Percentiles rank a stretch among this genome's conserved stretches.
Conservation (phyloP, 2,329 filamentous ascomycete species). For the Trichoderma lentiforme region DNA sequence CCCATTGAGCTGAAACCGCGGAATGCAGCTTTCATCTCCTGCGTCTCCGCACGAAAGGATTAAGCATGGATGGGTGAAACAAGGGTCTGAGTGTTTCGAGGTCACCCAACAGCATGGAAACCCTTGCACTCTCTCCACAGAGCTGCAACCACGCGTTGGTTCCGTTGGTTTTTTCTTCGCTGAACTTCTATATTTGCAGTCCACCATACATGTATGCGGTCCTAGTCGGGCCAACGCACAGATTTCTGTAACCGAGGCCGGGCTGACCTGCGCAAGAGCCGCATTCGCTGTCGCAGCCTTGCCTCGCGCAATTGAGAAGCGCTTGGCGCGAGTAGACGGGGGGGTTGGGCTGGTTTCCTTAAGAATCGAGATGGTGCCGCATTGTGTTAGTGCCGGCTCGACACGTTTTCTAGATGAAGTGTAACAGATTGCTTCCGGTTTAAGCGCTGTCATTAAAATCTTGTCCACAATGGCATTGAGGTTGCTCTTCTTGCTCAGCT, state of each 20-base stretch:
- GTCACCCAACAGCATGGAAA: neutral
- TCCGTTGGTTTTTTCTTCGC: neutral
- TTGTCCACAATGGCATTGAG: neutral
- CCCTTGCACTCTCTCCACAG: neutral
- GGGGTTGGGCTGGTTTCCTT: neutral
- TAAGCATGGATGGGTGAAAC: neutral
- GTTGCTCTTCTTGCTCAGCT: neutral
- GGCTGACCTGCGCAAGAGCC: neutral
- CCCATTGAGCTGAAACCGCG: neutral
- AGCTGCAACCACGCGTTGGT: neutral
- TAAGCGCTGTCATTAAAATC: neutral
- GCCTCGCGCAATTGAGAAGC: neutral
- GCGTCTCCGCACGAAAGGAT: neutral
- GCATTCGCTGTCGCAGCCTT: slow-evolving; percentile 6
- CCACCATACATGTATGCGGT: neutral
- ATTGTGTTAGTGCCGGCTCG: neutral
- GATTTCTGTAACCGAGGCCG: neutral
- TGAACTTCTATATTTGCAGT: neutral
- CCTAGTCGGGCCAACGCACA: neutral
- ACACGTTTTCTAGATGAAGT: neutral
- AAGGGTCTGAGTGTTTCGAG: neutral
- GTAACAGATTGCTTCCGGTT: neutral
- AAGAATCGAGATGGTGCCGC: neutral
- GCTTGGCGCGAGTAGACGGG: neutral
- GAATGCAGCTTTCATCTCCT: neutral